Evolutionary conservation across 176 grass and related monocot species (phyloP).

Genomic region (Triticum dicoccoides): DNA sequence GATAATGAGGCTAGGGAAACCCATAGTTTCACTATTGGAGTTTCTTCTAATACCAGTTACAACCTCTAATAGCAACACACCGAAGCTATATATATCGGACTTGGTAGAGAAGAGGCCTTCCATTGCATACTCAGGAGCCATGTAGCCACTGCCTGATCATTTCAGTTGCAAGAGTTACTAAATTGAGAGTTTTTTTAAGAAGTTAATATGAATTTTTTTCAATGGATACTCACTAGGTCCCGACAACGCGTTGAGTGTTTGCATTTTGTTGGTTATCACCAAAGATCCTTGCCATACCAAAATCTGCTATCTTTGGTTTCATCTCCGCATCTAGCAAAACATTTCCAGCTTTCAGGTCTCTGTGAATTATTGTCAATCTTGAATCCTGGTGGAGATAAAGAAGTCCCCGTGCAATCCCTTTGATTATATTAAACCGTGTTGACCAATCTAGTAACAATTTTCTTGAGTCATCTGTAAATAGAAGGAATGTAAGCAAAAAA

Average conservation of each 20-base stretch:
- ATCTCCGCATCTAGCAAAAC: too few species aligned
- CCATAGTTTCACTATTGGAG: background rate
- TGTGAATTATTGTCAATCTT: background rate
- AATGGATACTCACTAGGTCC: too few species aligned
- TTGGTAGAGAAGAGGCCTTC: background rate
- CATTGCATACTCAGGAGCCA: background rate
- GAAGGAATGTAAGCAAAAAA: background rate
- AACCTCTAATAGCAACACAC: background rate
- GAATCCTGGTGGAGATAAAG: background rate
- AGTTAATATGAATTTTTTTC: too few species aligned
- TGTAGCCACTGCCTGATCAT: background rate
- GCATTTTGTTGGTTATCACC: too few species aligned
- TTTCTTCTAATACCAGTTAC: background rate
- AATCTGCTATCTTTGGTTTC: too few species aligned
- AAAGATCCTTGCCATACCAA: too few species aligned
- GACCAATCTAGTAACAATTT: background rate
- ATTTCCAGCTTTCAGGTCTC: background rate
- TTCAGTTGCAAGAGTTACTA: background rate
- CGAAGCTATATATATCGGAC: background rate
- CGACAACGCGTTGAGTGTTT: too few species aligned
- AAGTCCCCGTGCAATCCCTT: background rate
- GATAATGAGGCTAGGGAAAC: too few species aligned
- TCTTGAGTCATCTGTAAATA: background rate
- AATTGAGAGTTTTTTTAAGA: too few species aligned
- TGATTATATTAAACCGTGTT: background rate